A percentile compares a stretch with the other conserved stretches of the same genome.
Conservation (phyloP, 1,284 basidiomycete genomes). For the Porogramme epimiltina region DNA sequence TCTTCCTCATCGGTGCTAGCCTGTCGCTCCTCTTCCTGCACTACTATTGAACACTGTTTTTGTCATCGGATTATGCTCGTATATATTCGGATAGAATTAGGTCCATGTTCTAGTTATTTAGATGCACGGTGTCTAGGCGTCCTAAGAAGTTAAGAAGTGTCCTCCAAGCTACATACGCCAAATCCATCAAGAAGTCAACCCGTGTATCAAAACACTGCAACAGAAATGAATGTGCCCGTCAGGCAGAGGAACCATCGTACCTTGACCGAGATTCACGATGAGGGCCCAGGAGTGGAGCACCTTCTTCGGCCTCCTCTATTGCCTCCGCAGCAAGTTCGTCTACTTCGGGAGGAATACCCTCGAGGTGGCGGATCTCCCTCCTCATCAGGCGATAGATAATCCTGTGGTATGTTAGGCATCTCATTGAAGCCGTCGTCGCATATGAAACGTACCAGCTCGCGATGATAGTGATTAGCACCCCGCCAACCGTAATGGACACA, state of each 20-base stretch:
- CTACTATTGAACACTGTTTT: slow-evolving; percentile 55
- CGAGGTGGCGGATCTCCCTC: slow-evolving; percentile 58
- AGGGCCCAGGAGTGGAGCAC: slow-evolving; percentile 55
- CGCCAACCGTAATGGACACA: slow-evolving; percentile 54
- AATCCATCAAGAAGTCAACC: not conserved
- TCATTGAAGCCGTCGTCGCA: too few species aligned
- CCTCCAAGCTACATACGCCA: not conserved
- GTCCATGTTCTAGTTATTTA: slow-evolving; percentile 1
- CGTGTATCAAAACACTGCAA: slow-evolving; percentile 18
- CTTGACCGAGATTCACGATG: slow-evolving; percentile 28
- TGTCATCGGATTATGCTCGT: not conserved
- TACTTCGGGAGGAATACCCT: slow-evolving; percentile 49
- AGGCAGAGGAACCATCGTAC: slow-evolving; percentile 18
- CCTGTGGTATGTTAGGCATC: slow-evolving; percentile 37
- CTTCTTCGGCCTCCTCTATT: slow-evolving; percentile 65
- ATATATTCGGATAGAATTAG: slow-evolving; percentile 10
- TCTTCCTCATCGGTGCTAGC: slow-evolving; percentile 88
- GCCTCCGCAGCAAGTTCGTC: slow-evolving; percentile 62
- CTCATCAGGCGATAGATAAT: slow-evolving; percentile 64
- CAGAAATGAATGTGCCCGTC: slow-evolving; percentile 5
- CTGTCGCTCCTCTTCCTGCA: slow-evolving; percentile 87
- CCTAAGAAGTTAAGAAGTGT: not conserved
- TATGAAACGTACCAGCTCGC: slow-evolving; percentile 62
- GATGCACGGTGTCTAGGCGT: not conserved
- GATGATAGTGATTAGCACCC: slow-evolving; percentile 54